Base-by-base conservation (phyloP, 257 asterid species). In the Petrea volubilis region DNA sequence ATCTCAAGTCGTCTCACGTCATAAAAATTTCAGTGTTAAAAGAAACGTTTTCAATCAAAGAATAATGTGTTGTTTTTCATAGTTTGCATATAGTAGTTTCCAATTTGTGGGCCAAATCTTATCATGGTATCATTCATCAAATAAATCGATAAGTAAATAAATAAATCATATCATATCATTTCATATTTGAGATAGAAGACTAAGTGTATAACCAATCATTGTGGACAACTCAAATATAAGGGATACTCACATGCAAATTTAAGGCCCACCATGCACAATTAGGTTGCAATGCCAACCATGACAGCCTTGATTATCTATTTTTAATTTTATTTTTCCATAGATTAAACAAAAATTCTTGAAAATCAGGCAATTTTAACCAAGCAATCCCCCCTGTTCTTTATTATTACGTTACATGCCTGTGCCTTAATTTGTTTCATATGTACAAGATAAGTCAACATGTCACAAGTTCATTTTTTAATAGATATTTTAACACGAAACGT, bases 181-280 rank as follows among this genome's bases (percentile, higher is more conserved):
- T 1, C 27, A 9, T 14, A 56, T 56, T 27, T 11, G 3, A 1
- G n/a, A 25, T 27, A 56, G 6, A 5, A 5, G 21, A 52, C 7
- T 20, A 51, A 14, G 4, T 21, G 6, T 27, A 14, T 7, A 23
- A 1, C 18, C 25, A 64, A 56, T 46, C 24, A 31, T 73, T 52
- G 14, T 18, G 8, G 51, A 73, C 78, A 73, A 65, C 78, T 73
- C 73, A 73, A 28, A 41, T 38, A n/a, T 18, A 53, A 41, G 4
- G 43, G 66, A 73, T 41, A 27, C 25, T 64, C 72, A 73, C 78
- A 73, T 73, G 78, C 73, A 56, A 29, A 2, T 3, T 29, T 7
- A 17, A 33, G 67, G 33, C 60, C 67, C 71, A 53, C 71, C 41
- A 59, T 15, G 27, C 27, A 58, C 6, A 20, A 1, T 27, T 59